Evolutionary conservation across 2,329 filamentous ascomycete genomes (phyloP).

Genomic region (Ascochyta viciae-villosae): DNA sequence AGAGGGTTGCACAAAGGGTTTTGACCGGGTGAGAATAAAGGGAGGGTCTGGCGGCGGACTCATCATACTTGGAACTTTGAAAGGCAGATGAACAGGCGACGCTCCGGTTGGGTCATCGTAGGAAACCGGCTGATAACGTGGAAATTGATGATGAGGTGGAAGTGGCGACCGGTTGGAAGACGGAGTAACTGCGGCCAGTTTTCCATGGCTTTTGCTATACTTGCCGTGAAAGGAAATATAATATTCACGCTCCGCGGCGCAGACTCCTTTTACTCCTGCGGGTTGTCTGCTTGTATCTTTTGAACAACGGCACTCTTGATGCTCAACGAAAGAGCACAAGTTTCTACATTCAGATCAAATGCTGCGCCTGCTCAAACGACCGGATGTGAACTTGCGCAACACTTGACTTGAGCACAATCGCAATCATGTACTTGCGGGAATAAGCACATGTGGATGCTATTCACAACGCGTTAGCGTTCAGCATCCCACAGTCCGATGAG

Average conservation of each 20-base stretch:
- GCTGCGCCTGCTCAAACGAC: background rate
- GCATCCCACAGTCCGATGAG: slow-evolving; percentile 11
- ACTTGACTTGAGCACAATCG: background rate
- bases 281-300: background rate
- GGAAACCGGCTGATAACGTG: background rate
- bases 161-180: slow-evolving; percentile 11
- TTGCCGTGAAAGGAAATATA: slow-evolving; percentile 18
- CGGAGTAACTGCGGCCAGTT: slow-evolving; percentile 21
- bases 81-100: background rate
- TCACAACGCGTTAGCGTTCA: slow-evolving; percentile 21
- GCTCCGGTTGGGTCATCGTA: background rate
- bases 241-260: slow-evolving; percentile 3
- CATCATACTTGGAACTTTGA: background rate
- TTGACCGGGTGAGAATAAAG: background rate
- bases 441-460: slow-evolving; percentile 14
- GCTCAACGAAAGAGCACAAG: background rate
- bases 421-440: slow-evolving; percentile 1
- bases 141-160: slow-evolving; percentile 1
- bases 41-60: background rate
- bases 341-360: background rate
- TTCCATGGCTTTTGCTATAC: slow-evolving; percentile 18
- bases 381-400: background rate
- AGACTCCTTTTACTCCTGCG: background rate
- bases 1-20: background rate
- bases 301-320: background rate